A percentile compares a stretch with the other conserved stretches of the same genome.
phyloP scores from a whole-genome alignment of 768 basidiomycete species.

The Lentinula guzmanii region DNA sequence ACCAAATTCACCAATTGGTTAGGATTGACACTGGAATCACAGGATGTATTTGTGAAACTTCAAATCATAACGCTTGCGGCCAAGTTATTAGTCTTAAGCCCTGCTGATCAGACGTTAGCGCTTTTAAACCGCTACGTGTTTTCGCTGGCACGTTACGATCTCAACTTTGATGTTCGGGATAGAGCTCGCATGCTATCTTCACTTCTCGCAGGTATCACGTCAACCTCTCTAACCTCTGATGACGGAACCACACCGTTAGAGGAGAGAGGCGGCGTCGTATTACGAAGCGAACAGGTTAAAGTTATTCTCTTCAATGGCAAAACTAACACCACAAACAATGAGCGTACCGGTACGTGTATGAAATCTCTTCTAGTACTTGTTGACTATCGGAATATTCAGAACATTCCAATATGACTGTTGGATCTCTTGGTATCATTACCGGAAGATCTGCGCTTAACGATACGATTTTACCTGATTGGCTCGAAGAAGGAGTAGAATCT shows the following conservation, averaged over 20 bases:
- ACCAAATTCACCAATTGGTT: background rate
- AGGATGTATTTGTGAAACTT: slow-evolving; percentile 69
- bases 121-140: slow-evolving; percentile 71
- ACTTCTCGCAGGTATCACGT: slow-evolving; percentile 48
- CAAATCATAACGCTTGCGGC: slow-evolving; percentile 83
- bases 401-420: slow-evolving; percentile 43
- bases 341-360: slow-evolving; percentile 22
- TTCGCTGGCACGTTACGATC: slow-evolving; percentile 81
- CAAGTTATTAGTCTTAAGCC: slow-evolving; percentile 71
- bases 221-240: slow-evolving; percentile 13
- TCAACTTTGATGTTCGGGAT: slow-evolving; percentile 87
- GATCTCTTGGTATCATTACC: slow-evolving; percentile 60
- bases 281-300: slow-evolving; percentile 77
- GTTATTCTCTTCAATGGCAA: slow-evolving; percentile 80
- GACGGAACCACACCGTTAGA: slow-evolving; percentile 33
- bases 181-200: slow-evolving; percentile 75
- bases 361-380: background rate
- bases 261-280: slow-evolving; percentile 63
- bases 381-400: slow-evolving; percentile 17
- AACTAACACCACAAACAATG: slow-evolving; percentile 32
- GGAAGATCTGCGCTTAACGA: slow-evolving; percentile 49
- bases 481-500: slow-evolving; percentile 79
- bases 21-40: slow-evolving; percentile 4
- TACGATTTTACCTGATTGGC: slow-evolving; percentile 72
- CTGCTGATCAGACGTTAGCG: slow-evolving; percentile 40